Evolutionary conservation across 768 basidiomycete genomes (phyloP).

Genomic region (Strobilomyces echinocephalus): DNA sequence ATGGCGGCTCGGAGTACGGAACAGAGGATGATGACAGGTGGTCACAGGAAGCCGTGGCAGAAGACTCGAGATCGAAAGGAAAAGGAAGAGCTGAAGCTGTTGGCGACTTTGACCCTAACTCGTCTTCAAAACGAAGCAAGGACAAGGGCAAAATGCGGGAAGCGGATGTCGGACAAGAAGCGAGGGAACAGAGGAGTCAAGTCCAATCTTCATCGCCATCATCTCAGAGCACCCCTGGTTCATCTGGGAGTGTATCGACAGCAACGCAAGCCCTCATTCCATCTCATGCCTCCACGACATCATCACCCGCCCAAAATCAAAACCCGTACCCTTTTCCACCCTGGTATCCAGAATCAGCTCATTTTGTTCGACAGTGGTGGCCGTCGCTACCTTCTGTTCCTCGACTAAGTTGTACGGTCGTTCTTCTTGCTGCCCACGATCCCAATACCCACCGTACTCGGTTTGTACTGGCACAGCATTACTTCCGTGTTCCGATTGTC

Average conservation of each 20-base stretch:
- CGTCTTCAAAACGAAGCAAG: constrained; percentile 9
- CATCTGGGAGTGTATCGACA: constrained; percentile 7
- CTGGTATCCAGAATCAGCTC: constrained; percentile 70
- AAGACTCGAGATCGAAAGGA: constrained; percentile 20
- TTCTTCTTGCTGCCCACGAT: constrained; percentile 61
- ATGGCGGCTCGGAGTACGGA: constrained; percentile 8
- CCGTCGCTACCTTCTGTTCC: constrained; percentile 61
- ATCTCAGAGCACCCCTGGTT: constrained; percentile 8
- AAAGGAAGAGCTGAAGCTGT: constrained; percentile 20
- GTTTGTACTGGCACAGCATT: constrained; percentile 70
- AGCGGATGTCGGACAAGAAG: constrained; percentile 8
- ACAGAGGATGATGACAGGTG: constrained; percentile 22
- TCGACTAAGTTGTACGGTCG: constrained; percentile 66
- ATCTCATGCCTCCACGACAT: background rate
- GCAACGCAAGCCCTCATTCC: background rate
- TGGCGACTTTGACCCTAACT: constrained; percentile 9
- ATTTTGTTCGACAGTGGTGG: constrained; percentile 82
- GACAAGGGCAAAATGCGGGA: constrained; percentile 24
- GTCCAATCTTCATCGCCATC: constrained; percentile 8
- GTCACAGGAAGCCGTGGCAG: constrained; percentile 17
- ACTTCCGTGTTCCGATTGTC: constrained; percentile 64
- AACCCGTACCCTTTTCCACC: constrained; percentile 65
- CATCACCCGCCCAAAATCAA: constrained; percentile 40
- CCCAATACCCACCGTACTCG: constrained; percentile 53
- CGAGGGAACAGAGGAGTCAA: constrained; percentile 6